A percentile compares a stretch with the other conserved stretches of the same genome.
These are phyloP conservation scores for Circinella umbellata DNA, from an alignment of 371 early-diverging fungal genomes.

Conservation along the genomic window DNA sequence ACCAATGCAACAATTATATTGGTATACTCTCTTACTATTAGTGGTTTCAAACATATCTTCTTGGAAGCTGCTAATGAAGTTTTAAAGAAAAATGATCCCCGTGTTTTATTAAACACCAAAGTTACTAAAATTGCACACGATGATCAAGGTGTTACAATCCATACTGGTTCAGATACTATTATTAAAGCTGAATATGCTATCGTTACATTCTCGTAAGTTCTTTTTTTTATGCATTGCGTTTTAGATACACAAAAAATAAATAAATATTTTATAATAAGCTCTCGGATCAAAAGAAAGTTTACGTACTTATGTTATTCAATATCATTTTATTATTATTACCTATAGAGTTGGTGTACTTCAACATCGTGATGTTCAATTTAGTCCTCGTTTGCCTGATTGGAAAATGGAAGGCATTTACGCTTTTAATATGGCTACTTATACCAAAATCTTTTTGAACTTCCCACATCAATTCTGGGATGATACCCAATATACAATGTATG, in stretches of 20 bases:
- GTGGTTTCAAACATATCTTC: constrained; percentile 51
- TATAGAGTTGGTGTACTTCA: constrained; percentile 48
- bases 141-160: constrained; percentile 36
- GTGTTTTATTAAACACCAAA: constrained; percentile 35
- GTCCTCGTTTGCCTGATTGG: constrained; percentile 46
- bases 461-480: constrained; percentile 53
- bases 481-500: constrained; percentile 46
- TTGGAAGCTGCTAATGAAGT: constrained; percentile 35
- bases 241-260: no score
- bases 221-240: no score
- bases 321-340: background rate
- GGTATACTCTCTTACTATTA: constrained; percentile 4
- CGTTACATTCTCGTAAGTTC: constrained; percentile 48
- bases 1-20: no score
- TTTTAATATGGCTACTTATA: constrained; percentile 58
- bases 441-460: constrained; percentile 54
- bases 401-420: constrained; percentile 48
- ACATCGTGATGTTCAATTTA: constrained; percentile 44
- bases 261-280: no score
- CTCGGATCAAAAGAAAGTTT: no score
- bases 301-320: background rate
- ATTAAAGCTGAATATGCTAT: constrained; percentile 54
- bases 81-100: constrained; percentile 33
- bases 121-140: constrained; percentile 41
- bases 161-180: constrained; percentile 33